Conservation (phyloP, 768 basidiomycete species). For the Leccinum aurantiacum region DNA sequence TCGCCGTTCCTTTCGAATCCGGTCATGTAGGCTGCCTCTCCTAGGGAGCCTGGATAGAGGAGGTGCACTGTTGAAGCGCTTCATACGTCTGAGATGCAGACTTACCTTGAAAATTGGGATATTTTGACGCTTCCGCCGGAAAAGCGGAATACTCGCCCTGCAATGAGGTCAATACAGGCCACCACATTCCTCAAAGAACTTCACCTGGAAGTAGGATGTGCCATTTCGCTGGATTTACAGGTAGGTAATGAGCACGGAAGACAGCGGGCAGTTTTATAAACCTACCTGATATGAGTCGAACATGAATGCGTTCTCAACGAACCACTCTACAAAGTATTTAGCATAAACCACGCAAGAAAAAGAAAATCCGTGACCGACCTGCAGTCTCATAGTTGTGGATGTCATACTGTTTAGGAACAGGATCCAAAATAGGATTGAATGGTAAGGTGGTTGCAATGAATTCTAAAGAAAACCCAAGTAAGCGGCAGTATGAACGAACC, state of each 20-base stretch:
- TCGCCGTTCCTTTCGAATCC: conserved; percentile 59
- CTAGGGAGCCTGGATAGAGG: conserved; percentile 39
- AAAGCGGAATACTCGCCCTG: conserved; percentile 57
- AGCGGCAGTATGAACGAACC: conserved; percentile 10
- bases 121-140: conserved; percentile 48
- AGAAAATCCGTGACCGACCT: background rate
- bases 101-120: conserved; percentile 53
- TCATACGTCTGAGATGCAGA: background rate
- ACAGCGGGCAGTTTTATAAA: background rate
- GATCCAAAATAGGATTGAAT: conserved; percentile 45
- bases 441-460: conserved; percentile 55
- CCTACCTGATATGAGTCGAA: conserved; percentile 41
- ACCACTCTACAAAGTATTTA: conserved; percentile 32
- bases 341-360: background rate
- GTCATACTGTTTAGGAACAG: conserved; percentile 53
- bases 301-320: conserved; percentile 46
- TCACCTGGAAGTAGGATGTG: conserved; percentile 50
- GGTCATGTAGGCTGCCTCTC: conserved; percentile 67
- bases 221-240: conserved; percentile 46
- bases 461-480: conserved; percentile 32
- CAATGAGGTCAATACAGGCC: background rate
- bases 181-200: background rate
- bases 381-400: conserved; percentile 56
- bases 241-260: background rate
- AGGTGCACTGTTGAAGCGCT: background rate